Conservation (phyloP, 768 basidiomycete species). For the Tremella mesenterica region DNA sequence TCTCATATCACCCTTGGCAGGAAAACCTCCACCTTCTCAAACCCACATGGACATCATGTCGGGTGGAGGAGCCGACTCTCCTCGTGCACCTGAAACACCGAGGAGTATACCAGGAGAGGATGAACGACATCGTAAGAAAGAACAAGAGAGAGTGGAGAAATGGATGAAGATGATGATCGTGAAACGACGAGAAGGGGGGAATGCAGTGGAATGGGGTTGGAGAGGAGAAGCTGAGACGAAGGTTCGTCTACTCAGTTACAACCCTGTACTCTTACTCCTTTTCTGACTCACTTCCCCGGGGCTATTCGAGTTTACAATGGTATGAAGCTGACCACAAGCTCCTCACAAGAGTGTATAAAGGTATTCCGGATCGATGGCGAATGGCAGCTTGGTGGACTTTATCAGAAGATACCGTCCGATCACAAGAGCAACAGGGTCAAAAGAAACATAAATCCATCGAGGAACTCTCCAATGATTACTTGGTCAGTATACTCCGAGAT, state of each 20-base stretch:
- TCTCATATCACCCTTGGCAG: conserved; percentile 20
- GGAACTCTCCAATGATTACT: conserved; percentile 44
- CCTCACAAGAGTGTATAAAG: conserved; percentile 76
- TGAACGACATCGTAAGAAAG: conserved; percentile 48
- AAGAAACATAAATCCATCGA: conserved; percentile 37
- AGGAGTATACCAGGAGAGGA: conserved; percentile 42
- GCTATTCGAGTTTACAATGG: neutral
- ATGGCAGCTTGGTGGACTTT: conserved; percentile 82
- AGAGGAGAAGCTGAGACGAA: conserved; percentile 55
- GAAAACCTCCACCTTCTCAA: conserved; percentile 19
- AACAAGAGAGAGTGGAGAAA: conserved; percentile 69
- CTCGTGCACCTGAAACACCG: conserved; percentile 16
- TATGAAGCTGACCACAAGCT: conserved; percentile 28
- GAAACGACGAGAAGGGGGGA: conserved; percentile 65
- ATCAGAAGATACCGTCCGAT: conserved; percentile 51
- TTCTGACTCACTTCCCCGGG: too few species aligned
- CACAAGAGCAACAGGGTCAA: neutral
- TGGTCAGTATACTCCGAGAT: conserved; percentile 19
- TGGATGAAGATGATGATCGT: conserved; percentile 81
- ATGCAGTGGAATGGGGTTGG: conserved; percentile 64
- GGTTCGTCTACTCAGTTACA: conserved; percentile 46
- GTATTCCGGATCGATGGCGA: conserved; percentile 93
- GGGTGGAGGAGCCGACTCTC: conserved; percentile 44
- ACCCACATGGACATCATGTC: neutral
- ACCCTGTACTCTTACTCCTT: too few species aligned